phyloP scores from a whole-genome alignment of 1,284 basidiomycete species.

The Boletus coffeatus region DNA sequence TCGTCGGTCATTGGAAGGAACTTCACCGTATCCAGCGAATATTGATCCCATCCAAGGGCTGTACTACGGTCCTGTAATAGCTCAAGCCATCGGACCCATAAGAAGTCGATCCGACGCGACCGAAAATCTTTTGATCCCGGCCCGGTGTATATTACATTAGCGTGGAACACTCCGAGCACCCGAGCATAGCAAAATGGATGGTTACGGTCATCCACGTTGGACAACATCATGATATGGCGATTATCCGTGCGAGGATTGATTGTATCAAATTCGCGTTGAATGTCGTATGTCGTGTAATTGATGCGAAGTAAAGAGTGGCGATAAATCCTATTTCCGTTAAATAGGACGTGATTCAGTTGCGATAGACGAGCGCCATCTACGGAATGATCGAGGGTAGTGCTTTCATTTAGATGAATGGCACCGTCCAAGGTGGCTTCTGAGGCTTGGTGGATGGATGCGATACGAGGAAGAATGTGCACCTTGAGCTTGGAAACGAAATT shows the following conservation, averaged over 20 bases:
- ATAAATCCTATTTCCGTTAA: not conserved
- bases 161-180: not conserved
- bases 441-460: not conserved
- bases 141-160: not conserved
- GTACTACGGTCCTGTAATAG: not conserved
- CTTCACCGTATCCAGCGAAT: not conserved
- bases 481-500: not conserved
- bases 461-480: not conserved
- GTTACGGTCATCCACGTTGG: not conserved
- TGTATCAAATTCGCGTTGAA: not conserved
- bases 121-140: not conserved
- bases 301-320: not conserved
- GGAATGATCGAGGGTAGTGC: not conserved
- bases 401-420: not conserved
- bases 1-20: slow-evolving; percentile 5
- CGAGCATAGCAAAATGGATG: not conserved
- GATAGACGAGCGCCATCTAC: not conserved
- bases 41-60: not conserved
- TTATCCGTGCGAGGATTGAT: not conserved
- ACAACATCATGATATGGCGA: not conserved
- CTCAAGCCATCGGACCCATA: not conserved
- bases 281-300: not conserved
- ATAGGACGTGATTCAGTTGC: not conserved
- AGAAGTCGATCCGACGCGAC: not conserved
- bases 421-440: too few species aligned